These are phyloP conservation scores for Candida tunisiensis DNA, from an alignment of 1,139 yeast genomes.

Conservation along the genomic window DNA sequence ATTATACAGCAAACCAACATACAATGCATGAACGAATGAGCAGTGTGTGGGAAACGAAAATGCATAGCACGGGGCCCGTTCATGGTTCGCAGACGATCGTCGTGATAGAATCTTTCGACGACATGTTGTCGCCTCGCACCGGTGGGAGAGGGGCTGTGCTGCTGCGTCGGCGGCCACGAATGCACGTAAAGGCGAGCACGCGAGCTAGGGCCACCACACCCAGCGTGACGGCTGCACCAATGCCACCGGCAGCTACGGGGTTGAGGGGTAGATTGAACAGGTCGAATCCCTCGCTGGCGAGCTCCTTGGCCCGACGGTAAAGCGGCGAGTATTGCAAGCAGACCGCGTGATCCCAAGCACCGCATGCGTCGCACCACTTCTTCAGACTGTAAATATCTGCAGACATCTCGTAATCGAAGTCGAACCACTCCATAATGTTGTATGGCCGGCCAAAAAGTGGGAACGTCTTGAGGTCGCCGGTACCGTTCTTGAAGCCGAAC, in stretches of 20 bases:
- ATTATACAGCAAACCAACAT: too few species aligned
- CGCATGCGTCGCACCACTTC: conserved; percentile 25
- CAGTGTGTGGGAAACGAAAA: too few species aligned
- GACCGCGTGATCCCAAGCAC: neutral
- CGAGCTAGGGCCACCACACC: neutral
- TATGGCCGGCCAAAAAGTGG: conserved; percentile 19
- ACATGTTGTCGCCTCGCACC: too few species aligned
- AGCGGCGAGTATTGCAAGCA: neutral
- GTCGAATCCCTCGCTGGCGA: too few species aligned
- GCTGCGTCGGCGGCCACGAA: neutral
- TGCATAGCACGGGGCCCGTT: too few species aligned
- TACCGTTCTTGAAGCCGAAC: conserved; percentile 26
- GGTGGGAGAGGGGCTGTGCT: too few species aligned
- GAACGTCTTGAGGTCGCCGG: conserved; percentile 14
- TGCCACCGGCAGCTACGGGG: neutral
- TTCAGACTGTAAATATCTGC: conserved; percentile 14
- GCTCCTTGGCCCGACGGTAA: neutral
- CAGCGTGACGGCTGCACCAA: neutral
- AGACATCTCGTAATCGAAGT: conserved; percentile 12
- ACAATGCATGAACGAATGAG: too few species aligned
- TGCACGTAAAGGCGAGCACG: neutral
- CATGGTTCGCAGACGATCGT: too few species aligned
- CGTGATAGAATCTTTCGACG: too few species aligned
- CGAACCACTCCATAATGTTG: conserved; percentile 20
- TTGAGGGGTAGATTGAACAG: neutral